These are phyloP conservation scores for Rhynchospora pubera DNA, from an alignment of 176 grass and related monocot species.

Conservation along the genomic window DNA sequence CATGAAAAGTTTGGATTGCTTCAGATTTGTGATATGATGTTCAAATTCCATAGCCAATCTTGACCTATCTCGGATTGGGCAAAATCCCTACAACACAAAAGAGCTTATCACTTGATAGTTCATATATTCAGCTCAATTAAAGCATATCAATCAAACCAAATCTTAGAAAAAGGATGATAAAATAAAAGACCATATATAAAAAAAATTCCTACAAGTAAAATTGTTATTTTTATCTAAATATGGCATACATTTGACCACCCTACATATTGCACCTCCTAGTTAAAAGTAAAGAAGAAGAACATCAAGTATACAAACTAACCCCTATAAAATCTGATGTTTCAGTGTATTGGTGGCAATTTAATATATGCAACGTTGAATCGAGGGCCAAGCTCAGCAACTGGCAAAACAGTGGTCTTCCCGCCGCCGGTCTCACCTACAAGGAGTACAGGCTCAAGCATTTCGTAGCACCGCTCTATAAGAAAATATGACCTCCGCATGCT, in stretches of 20 bases:
- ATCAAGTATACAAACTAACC: constrained; percentile 37
- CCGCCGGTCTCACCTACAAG: constrained; percentile 96
- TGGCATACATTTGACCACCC: not conserved
- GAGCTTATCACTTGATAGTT: constrained; percentile 7
- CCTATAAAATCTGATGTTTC: constrained; percentile 97
- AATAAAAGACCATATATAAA: not conserved
- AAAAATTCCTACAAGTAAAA: not conserved
- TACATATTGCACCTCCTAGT: not conserved
- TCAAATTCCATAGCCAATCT: constrained; percentile 65
- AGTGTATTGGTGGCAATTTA: constrained; percentile 99
- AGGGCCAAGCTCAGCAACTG: constrained; percentile 75
- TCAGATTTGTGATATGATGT: constrained; percentile 45
- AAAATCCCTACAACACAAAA: constrained; percentile 64
- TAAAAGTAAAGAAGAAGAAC: not conserved
- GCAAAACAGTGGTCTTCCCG: constrained; percentile 93
- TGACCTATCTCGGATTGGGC: constrained; percentile 84
- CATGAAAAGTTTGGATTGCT: constrained; percentile 47
- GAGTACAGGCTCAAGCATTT: constrained; percentile 81
- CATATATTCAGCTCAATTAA: not conserved
- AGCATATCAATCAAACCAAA: not conserved
- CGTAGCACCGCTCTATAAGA: constrained; percentile 85
- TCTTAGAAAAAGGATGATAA: constrained; percentile 17
- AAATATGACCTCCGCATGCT: constrained; percentile 90
- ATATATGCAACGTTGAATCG: constrained; percentile 63
- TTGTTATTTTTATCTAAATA: not conserved